Conservation (phyloP, 2,329 filamentous ascomycete species). For the Sordariomycetes sp. region DNA sequence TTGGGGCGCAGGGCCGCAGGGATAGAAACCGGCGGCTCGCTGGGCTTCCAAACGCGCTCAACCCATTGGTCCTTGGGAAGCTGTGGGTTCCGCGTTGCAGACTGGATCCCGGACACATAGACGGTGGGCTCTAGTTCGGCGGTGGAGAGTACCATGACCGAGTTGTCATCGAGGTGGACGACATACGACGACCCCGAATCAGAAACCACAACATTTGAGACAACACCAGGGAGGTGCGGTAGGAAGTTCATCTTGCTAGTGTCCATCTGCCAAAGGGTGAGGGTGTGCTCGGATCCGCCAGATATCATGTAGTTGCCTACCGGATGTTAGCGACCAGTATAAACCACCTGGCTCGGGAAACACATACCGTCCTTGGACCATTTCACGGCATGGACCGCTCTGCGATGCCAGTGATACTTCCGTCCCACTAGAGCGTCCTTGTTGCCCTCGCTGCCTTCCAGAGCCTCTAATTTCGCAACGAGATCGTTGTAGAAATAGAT, state of each 20-base stretch:
- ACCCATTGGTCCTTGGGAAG: slow-evolving; percentile 42
- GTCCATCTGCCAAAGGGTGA: slow-evolving; percentile 89
- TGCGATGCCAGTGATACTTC: slow-evolving; percentile 85
- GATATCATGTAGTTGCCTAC: slow-evolving; percentile 87
- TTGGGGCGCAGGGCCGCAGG: slow-evolving; percentile 54
- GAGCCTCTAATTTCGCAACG: slow-evolving; percentile 42
- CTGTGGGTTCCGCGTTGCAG: slow-evolving; percentile 37
- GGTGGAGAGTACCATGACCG: slow-evolving; percentile 80
- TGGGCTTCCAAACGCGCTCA: slow-evolving; percentile 34
- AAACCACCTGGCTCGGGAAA: background rate
- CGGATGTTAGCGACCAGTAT: background rate
- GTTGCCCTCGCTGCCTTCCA: slow-evolving; percentile 24
- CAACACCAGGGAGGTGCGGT: slow-evolving; percentile 78
- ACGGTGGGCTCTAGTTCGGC: slow-evolving; percentile 76
- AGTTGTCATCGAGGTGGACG: slow-evolving; percentile 84
- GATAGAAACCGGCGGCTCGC: slow-evolving; percentile 28
- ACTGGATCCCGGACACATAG: slow-evolving; percentile 76
- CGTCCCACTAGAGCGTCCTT: slow-evolving; percentile 45
- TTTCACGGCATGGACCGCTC: slow-evolving; percentile 71
- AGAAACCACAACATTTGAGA: slow-evolving; percentile 79
- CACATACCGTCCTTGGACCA: slow-evolving; percentile 79
- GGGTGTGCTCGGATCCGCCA: slow-evolving; percentile 77
- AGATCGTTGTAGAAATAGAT: slow-evolving; percentile 78
- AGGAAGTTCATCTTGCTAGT: slow-evolving; percentile 74
- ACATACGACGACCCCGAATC: slow-evolving; percentile 70